Percentiles rank a stretch among this genome's conserved stretches.
Evolutionary conservation across 2,329 filamentous ascomycete species (phyloP).

Genomic region (Cephalotrichum gorgonifer): DNA sequence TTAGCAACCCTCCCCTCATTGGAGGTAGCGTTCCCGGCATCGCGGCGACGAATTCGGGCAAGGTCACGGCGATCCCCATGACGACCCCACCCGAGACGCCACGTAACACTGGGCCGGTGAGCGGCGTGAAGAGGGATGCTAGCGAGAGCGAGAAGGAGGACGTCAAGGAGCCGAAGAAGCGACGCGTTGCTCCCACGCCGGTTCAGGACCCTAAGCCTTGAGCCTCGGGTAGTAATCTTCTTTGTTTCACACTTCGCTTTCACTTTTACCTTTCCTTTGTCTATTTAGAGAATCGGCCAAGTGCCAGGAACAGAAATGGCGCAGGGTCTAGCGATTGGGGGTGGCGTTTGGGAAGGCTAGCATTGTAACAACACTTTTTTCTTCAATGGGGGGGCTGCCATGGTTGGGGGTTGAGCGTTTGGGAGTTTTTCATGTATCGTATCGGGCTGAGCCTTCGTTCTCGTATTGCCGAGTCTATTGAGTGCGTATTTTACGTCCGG

Average conservation of each 20-base stretch:
- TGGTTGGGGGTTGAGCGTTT: background rate
- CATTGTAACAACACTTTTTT: background rate
- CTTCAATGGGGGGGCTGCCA: background rate
- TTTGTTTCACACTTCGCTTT: background rate
- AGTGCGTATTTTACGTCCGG: background rate
- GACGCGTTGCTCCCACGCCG: slow-evolving; percentile 57
- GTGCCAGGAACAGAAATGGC: background rate
- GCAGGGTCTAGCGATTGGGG: background rate
- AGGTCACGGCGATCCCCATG: slow-evolving; percentile 56
- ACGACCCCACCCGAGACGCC: slow-evolving; percentile 90
- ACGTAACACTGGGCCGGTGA: slow-evolving; percentile 35
- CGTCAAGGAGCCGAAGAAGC: slow-evolving; percentile 50
- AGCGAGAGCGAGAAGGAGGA: slow-evolving; percentile 45
- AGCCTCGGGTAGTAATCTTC: background rate
- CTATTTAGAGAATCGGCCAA: background rate
- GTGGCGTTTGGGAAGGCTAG: background rate
- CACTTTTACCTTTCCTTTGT: background rate
- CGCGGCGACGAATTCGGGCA: slow-evolving; percentile 60
- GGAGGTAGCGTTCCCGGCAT: slow-evolving; percentile 68
- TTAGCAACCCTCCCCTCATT: slow-evolving; percentile 71
- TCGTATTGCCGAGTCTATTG: background rate
- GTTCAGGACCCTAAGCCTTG: slow-evolving; percentile 1
- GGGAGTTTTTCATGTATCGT: background rate
- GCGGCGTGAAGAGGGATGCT: slow-evolving; percentile 45
- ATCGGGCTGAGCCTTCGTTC: background rate